A percentile compares a stretch with the other conserved stretches of the same genome.
Evolutionary conservation across 257 asterid genomes (phyloP).

Genomic region (Ocimum tenuiflorum): DNA sequence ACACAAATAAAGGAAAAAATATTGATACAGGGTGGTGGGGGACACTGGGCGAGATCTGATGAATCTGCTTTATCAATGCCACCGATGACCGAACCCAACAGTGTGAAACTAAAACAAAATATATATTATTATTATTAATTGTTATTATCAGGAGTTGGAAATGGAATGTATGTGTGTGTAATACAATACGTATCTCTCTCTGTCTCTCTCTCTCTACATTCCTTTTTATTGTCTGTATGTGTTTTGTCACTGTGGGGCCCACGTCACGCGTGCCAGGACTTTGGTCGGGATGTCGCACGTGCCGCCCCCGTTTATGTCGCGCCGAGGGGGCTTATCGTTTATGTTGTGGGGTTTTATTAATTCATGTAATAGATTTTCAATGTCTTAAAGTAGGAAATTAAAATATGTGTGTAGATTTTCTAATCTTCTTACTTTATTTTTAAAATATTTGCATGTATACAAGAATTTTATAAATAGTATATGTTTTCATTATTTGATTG

Average conservation of each 20-base stretch:
- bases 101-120: neutral
- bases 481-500: too few relatives aligned
- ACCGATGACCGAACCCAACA: slow-evolving; percentile 14
- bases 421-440: too few relatives aligned
- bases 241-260: slow-evolving; percentile 20
- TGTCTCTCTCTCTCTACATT: neutral
- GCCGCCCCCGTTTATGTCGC: slow-evolving; percentile 32
- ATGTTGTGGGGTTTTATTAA: neutral
- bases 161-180: neutral
- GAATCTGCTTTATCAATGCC: slow-evolving; percentile 37
- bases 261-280: slow-evolving; percentile 32
- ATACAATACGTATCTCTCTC: too few relatives aligned
- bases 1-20: neutral
- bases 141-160: neutral
- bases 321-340: slow-evolving; percentile 11
- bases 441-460: too few relatives aligned
- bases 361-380: neutral
- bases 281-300: slow-evolving; percentile 37
- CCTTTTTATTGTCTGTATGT: neutral
- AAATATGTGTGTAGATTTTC: too few relatives aligned
- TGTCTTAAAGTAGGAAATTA: neutral
- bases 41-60: slow-evolving; percentile 33
- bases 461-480: too few relatives aligned
- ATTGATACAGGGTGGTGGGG: slow-evolving; percentile 24
- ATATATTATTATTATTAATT: neutral